phyloP scores from a whole-genome alignment of 1,284 basidiomycete species.

The Ustilago tritici region DNA sequence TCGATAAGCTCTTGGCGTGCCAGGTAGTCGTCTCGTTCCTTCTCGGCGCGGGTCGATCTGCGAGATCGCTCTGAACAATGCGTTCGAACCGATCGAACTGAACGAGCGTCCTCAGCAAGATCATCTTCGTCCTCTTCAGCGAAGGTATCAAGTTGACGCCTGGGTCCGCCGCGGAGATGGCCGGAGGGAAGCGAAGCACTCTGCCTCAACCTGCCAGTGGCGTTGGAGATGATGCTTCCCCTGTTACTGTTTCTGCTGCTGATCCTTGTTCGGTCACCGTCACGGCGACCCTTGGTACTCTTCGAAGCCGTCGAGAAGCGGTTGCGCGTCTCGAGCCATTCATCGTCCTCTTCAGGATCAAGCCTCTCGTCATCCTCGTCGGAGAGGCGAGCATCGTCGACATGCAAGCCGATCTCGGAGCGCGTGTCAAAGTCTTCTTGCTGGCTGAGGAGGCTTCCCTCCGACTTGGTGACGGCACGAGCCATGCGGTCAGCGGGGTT shows the following conservation, averaged over 20 bases:
- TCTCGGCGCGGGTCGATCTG: slow-evolving; percentile 41
- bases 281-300: slow-evolving; percentile 15
- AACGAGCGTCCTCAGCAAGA: slow-evolving; percentile 22
- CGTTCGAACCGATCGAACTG: slow-evolving; percentile 23
- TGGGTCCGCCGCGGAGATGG: slow-evolving; percentile 14
- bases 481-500: slow-evolving; percentile 60
- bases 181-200: slow-evolving; percentile 39
- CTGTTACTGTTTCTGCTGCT: slow-evolving; percentile 29
- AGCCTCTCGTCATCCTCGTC: slow-evolving; percentile 25
- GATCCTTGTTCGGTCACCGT: not conserved
- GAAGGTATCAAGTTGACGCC: slow-evolving; percentile 43
- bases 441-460: slow-evolving; percentile 26
- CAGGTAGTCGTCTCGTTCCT: slow-evolving; percentile 45
- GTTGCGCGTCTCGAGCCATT: slow-evolving; percentile 39
- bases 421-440: slow-evolving; percentile 21
- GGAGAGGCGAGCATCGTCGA: slow-evolving; percentile 24
- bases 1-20: slow-evolving; percentile 32
- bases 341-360: slow-evolving; percentile 29
- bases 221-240: slow-evolving; percentile 37
- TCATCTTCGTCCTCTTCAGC: slow-evolving; percentile 45
- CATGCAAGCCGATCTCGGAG: slow-evolving; percentile 30
- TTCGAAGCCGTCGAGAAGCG: slow-evolving; percentile 20
- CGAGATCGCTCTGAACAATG: slow-evolving; percentile 20
- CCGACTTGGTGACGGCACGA: slow-evolving; percentile 45
- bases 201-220: slow-evolving; percentile 30